Evolutionary conservation across 208 protist species (phyloP).

Genomic region (Leishmania aethiopica): DNA sequence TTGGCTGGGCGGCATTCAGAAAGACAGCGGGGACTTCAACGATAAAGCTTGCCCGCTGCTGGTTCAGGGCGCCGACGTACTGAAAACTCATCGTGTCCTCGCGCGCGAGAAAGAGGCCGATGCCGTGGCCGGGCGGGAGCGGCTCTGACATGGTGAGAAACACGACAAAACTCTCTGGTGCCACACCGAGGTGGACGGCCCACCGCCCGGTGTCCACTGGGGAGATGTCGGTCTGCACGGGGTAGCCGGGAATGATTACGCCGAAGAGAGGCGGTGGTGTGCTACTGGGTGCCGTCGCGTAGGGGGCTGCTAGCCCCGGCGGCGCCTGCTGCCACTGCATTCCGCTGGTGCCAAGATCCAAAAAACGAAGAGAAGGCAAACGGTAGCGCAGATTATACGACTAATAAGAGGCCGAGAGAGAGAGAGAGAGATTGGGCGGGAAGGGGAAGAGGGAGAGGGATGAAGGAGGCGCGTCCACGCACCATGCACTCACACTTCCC

Average conservation of each 20-base stretch:
- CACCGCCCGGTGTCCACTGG: conserved; percentile 56
- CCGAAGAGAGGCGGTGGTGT: conserved; percentile 38
- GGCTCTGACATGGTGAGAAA: conserved; percentile 67
- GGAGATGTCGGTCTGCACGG: conserved; percentile 45
- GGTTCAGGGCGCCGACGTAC: conserved; percentile 72
- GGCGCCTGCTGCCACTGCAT: conserved; percentile 25
- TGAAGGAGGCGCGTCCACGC: not conserved
- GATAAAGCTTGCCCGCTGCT: conserved; percentile 54
- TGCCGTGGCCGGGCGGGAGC: conserved; percentile 37
- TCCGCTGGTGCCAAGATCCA: not conserved
- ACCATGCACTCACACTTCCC: not conserved
- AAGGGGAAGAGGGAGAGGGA: not conserved
- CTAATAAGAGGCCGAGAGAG: not conserved
- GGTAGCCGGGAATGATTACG: conserved; percentile 68
- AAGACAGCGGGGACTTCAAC: conserved; percentile 50
- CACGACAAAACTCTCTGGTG: conserved; percentile 60
- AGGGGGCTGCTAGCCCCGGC: not conserved
- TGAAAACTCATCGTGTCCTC: conserved; percentile 59
- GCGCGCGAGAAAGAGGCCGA: conserved; percentile 68
- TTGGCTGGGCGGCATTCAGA: conserved; percentile 27
- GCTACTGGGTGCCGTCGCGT: not conserved
- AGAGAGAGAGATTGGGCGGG: not conserved
- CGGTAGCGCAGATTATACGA: not conserved
- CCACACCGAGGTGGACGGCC: conserved; percentile 45
- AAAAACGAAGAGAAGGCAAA: conserved; percentile 6